phyloP scores from a whole-genome alignment of 1,284 basidiomycete genomes.

The Stygiomarasmius scandens region DNA sequence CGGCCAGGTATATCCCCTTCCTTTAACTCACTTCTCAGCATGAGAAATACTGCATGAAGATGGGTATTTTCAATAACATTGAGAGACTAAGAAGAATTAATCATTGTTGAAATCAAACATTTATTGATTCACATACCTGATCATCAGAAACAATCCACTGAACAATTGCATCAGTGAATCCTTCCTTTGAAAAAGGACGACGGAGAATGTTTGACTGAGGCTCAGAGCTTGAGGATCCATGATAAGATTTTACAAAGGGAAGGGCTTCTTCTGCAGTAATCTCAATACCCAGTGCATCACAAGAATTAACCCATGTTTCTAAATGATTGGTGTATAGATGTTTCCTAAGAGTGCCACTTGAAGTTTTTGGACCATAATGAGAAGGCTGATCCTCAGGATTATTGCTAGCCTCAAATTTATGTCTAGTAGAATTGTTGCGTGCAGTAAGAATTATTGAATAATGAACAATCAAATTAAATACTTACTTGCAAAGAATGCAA shows the following conservation, averaged over 20 bases:
- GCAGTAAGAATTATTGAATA: too few species aligned
- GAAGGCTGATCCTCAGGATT: too few species aligned
- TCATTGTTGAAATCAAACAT: conserved; percentile 8
- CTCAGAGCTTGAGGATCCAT: not conserved
- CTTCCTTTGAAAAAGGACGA: conserved; percentile 18
- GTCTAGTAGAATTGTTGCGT: too few species aligned
- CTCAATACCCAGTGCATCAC: conserved; percentile 8
- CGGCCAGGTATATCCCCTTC: conserved; percentile 29
- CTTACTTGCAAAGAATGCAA: too few species aligned
- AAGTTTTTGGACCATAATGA: not conserved
- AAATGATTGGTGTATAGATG: not conserved
- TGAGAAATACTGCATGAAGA: conserved; percentile 26
- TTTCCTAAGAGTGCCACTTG: not conserved
- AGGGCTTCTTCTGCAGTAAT: conserved; percentile 8
- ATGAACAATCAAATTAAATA: too few species aligned
- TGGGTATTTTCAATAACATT: conserved; percentile 22
- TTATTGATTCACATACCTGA: conserved; percentile 27
- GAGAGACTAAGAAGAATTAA: conserved; percentile 24
- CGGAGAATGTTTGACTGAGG: not conserved
- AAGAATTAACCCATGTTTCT: not conserved
- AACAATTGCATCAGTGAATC: conserved; percentile 29
- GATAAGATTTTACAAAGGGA: conserved; percentile 6
- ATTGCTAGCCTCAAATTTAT: too few species aligned
- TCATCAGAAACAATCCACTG: conserved; percentile 33
- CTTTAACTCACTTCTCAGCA: conserved; percentile 27